Percentiles rank a stretch among this genome's conserved stretches.
These are phyloP conservation scores for Porpolomopsis calyptriformis DNA, from an alignment of 768 basidiomycete species.

Conservation along the genomic window DNA sequence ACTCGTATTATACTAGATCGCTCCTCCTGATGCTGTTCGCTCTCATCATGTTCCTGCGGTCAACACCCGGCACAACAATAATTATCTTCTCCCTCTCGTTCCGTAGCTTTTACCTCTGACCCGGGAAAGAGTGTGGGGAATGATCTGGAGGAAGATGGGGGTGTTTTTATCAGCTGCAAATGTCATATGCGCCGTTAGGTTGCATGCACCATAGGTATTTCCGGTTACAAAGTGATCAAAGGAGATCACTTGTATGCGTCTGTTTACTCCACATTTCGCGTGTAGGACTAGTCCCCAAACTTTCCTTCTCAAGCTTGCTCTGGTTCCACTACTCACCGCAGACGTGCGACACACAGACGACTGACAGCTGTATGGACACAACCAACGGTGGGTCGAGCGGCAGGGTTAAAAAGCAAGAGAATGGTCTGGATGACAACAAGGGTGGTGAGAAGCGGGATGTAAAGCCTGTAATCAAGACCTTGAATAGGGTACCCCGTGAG, in stretches of 20 bases:
- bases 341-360: background rate
- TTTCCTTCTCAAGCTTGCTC: slow-evolving; percentile 10
- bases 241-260: background rate
- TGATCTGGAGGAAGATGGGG: background rate
- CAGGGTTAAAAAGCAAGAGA: slow-evolving; percentile 54
- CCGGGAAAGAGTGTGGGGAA: background rate
- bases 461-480: slow-evolving; percentile 65
- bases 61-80: background rate
- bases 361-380: slow-evolving; percentile 25
- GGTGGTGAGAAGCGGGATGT: slow-evolving; percentile 47
- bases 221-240: no score
- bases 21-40: background rate
- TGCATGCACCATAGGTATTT: no score
- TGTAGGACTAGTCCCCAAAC: slow-evolving; percentile 9
- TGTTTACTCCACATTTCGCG: background rate
- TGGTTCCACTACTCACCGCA: slow-evolving; percentile 7
- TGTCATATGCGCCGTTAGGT: no score
- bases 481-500: slow-evolving; percentile 83
- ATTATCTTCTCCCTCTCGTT: no score
- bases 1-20: background rate
- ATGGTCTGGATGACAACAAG: slow-evolving; percentile 43
- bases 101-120: no score
- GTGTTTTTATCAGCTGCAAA: background rate
- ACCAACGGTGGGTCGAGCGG: slow-evolving; percentile 17
- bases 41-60: background rate